Evolutionary conservation across 768 basidiomycete genomes (phyloP).

Genomic region (Chiua virens): DNA sequence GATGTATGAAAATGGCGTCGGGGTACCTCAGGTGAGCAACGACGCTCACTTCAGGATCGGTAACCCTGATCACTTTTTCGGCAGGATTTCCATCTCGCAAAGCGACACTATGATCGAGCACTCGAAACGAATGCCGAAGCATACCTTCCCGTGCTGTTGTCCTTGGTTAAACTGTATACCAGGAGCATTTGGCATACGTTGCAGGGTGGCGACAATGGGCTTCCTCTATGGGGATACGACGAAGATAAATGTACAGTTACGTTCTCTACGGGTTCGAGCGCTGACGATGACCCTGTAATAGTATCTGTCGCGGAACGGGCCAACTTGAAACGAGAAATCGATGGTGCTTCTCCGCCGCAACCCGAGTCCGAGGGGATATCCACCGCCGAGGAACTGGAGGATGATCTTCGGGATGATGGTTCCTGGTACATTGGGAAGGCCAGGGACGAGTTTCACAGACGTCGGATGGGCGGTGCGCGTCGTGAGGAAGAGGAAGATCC

Average conservation of each 20-base stretch:
- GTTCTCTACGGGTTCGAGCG: not conserved
- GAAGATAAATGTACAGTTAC: slow-evolving; percentile 39
- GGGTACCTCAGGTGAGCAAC: slow-evolving; percentile 73
- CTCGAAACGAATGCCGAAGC: slow-evolving; percentile 87
- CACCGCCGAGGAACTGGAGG: slow-evolving; percentile 27
- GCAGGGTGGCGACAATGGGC: slow-evolving; percentile 65
- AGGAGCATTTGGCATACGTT: slow-evolving; percentile 84
- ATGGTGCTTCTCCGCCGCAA: slow-evolving; percentile 10
- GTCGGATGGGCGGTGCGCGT: slow-evolving; percentile 43
- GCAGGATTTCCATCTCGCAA: slow-evolving; percentile 95
- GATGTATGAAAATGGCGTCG: slow-evolving; percentile 98
- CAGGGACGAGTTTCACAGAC: slow-evolving; percentile 70
- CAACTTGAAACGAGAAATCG: slow-evolving; percentile 25
- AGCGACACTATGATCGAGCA: slow-evolving; percentile 91
- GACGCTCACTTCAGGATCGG: not conserved
- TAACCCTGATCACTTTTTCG: not conserved
- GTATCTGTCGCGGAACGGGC: slow-evolving; percentile 26
- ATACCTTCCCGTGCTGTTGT: slow-evolving; percentile 82
- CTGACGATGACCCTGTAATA: slow-evolving; percentile 11
- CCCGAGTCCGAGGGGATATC: slow-evolving; percentile 8
- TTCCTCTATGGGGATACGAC: slow-evolving; percentile 65
- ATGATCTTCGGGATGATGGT: slow-evolving; percentile 47
- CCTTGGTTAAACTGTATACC: slow-evolving; percentile 76
- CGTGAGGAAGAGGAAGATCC: slow-evolving; percentile 65
- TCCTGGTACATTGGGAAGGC: slow-evolving; percentile 85